Evolutionary conservation across 306 rosid species (phyloP).

Genomic region (Carpinus viminea): DNA sequence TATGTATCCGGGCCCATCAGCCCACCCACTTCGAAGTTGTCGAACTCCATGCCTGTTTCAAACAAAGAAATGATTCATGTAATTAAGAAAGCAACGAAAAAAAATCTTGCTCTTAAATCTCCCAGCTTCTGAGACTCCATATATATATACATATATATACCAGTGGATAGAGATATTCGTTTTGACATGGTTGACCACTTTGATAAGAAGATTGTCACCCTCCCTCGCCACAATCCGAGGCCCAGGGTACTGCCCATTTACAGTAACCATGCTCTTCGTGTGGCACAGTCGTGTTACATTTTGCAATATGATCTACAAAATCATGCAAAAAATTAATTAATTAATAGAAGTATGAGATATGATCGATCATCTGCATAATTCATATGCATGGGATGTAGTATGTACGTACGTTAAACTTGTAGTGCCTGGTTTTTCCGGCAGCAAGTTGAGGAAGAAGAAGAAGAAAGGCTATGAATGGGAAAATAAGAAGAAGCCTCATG

Average conservation of each 20-base stretch:
- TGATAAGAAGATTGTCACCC: slow-evolving; percentile 14
- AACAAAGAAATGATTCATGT: too few species aligned
- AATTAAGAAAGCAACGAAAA: too few species aligned
- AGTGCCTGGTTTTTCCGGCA: slow-evolving; percentile 9
- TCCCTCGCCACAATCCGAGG: slow-evolving; percentile 17
- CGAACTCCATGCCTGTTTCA: slow-evolving; percentile 9
- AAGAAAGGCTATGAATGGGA: neutral
- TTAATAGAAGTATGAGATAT: too few species aligned
- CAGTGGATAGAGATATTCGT: slow-evolving; percentile 13
- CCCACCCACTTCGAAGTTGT: slow-evolving; percentile 11
- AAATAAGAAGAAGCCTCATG: neutral
- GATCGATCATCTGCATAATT: too few species aligned
- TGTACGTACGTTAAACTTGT: neutral
- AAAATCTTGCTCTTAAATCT: too few species aligned
- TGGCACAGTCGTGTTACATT: slow-evolving; percentile 18
- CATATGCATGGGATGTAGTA: neutral
- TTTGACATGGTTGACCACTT: slow-evolving; percentile 4
- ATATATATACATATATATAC: neutral
- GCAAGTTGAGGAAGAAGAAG: slow-evolving; percentile 7
- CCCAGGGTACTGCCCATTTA: slow-evolving; percentile 15
- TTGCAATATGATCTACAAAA: neutral
- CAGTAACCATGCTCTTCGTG: slow-evolving; percentile 14
- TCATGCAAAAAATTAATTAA: too few species aligned
- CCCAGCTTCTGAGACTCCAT: too few species aligned
- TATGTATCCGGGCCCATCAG: neutral